A percentile compares a stretch with the other conserved stretches of the same genome.
Conservation (phyloP, 225 moss, liverwort and hornwort genomes). For the Physcomitrium patens region DNA sequence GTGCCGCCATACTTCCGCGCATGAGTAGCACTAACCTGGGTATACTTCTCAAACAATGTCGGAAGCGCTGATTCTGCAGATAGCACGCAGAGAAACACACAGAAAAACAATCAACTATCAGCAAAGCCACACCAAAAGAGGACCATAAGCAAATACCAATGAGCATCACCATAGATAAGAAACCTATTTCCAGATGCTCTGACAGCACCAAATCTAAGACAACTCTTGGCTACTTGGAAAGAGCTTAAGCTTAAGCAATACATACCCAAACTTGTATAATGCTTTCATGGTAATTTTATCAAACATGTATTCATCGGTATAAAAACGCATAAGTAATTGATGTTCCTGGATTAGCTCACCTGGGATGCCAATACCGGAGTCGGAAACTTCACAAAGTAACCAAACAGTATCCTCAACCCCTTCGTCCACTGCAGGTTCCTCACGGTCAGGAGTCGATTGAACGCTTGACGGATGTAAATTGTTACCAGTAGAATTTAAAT, state of each 20-base stretch:
- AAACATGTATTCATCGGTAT: no score
- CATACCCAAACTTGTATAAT: neutral
- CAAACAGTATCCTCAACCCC: constrained; percentile 53
- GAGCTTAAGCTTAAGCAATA: neutral
- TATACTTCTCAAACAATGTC: constrained; percentile 81
- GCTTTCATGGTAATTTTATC: no score
- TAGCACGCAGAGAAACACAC: neutral
- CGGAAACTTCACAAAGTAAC: constrained; percentile 77
- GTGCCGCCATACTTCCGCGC: constrained; percentile 91
- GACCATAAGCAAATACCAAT: neutral
- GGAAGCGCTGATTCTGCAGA: constrained; percentile 79
- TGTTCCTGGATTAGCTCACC: constrained; percentile 45
- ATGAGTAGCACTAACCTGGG: constrained; percentile 79
- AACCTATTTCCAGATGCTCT: neutral
- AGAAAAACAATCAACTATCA: neutral
- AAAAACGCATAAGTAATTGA: no score
- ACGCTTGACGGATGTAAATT: constrained; percentile 13
- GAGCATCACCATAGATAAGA: constrained; percentile 8
- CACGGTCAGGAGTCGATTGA: constrained; percentile 24
- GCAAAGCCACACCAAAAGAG: neutral
- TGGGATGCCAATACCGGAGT: constrained; percentile 93
- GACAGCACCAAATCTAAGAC: neutral
- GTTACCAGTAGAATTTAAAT: constrained; percentile 16
- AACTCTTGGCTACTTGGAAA: neutral
- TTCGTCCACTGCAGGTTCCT: constrained; percentile 37